Evolutionary conservation across 176 grass and related monocot genomes (phyloP).

Genomic region (Urochloa ruziziensis): DNA sequence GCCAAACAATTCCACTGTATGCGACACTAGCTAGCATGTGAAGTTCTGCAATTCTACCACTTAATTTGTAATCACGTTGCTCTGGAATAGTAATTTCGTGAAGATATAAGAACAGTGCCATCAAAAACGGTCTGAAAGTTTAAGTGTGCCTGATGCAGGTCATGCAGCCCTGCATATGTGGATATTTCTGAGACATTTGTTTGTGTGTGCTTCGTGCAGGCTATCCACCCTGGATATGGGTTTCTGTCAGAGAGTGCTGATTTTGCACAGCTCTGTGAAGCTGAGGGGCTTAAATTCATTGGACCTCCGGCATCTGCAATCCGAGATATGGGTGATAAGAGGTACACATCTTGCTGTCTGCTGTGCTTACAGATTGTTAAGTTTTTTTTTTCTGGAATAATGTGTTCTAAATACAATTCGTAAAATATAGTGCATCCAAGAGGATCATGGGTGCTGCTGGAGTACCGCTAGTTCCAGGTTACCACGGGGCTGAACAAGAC

Average conservation of each 20-base stretch:
- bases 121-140: background rate
- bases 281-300: slow-evolving; percentile 82
- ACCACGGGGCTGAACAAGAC: slow-evolving; percentile 86
- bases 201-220: slow-evolving; percentile 39
- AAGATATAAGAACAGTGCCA: background rate
- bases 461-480: slow-evolving; percentile 80
- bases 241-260: slow-evolving; percentile 97
- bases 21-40: background rate
- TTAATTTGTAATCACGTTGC: background rate
- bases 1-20: background rate
- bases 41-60: background rate
- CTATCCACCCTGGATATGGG: slow-evolving; percentile 89
- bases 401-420: slow-evolving; percentile 13
- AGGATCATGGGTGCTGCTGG: slow-evolving; percentile 94
- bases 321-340: slow-evolving; percentile 94
- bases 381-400: background rate
- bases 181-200: background rate
- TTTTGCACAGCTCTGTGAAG: slow-evolving; percentile 78
- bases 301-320: slow-evolving; percentile 89
- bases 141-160: background rate
- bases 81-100: background rate
- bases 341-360: slow-evolving; percentile 32
- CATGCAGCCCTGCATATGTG: background rate
- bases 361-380: background rate
- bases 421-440: slow-evolving; percentile 78